These are phyloP conservation scores for Scheffersomyces cryptocercus DNA, from an alignment of 1,139 yeast species.

Conservation along the genomic window DNA sequence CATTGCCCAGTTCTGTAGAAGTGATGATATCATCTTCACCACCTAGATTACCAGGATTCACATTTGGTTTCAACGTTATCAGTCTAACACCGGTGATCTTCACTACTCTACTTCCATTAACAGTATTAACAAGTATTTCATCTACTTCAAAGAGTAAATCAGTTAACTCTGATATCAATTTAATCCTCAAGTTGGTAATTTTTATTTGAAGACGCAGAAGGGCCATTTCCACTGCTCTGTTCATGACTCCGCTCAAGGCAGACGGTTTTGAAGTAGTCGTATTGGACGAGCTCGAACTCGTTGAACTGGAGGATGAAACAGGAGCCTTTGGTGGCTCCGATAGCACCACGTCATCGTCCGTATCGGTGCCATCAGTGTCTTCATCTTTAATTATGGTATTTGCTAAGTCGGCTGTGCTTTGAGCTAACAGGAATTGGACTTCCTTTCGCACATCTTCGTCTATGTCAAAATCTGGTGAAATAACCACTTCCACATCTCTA, in stretches of 20 bases:
- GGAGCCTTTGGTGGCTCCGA: slow-evolving; percentile 5
- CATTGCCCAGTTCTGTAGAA: slow-evolving; percentile 11
- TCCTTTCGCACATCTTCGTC: slow-evolving; percentile 29
- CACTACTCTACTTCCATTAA: slow-evolving; percentile 50
- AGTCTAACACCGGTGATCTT: slow-evolving; percentile 39
- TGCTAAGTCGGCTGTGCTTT: slow-evolving; percentile 67
- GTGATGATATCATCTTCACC: slow-evolving; percentile 13
- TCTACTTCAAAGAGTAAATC: slow-evolving; percentile 47
- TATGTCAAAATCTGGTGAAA: slow-evolving; percentile 48
- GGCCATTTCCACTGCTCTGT: slow-evolving; percentile 68
- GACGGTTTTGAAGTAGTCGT: slow-evolving; percentile 24
- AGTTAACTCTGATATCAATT: slow-evolving; percentile 52
- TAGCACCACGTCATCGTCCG: slow-evolving; percentile 12
- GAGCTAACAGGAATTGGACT: slow-evolving; percentile 52
- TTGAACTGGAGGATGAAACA: not conserved
- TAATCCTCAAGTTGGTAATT: slow-evolving; percentile 44
- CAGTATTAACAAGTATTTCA: slow-evolving; percentile 38
- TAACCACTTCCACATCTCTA: slow-evolving; percentile 53
- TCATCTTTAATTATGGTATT: slow-evolving; percentile 47
- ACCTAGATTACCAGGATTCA: slow-evolving; percentile 29
- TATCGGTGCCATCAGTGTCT: slow-evolving; percentile 14
- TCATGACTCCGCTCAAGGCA: slow-evolving; percentile 56
- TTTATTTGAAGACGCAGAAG: slow-evolving; percentile 58
- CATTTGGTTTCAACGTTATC: slow-evolving; percentile 38
- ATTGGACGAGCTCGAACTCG: slow-evolving; percentile 9